Conservation (phyloP, 2,329 filamentous ascomycete genomes). For the Hirsutella thompsonii region DNA sequence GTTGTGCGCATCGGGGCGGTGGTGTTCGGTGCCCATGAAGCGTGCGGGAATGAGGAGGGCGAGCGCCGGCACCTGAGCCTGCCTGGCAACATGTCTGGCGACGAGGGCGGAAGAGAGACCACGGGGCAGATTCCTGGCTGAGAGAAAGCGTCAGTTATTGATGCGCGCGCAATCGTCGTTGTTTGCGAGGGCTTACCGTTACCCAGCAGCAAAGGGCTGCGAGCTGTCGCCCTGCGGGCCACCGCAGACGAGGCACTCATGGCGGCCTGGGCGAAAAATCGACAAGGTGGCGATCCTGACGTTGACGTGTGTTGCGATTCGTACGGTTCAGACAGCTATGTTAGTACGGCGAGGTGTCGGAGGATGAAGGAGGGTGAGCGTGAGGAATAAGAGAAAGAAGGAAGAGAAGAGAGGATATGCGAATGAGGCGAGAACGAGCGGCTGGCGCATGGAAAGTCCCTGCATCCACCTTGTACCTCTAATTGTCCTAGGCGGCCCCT, state of each 20-base stretch:
- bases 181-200: neutral
- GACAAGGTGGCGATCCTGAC: neutral
- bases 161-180: too few relatives aligned
- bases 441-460: neutral
- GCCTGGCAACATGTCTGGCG: conserved; percentile 30
- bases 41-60: conserved; percentile 45
- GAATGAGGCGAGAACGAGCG: neutral
- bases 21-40: conserved; percentile 45
- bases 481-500: neutral
- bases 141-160: conserved; percentile 7
- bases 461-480: neutral
- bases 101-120: conserved; percentile 33
- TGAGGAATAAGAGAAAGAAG: neutral
- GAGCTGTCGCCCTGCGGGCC: conserved; percentile 39
- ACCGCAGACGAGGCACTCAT: conserved; percentile 46
- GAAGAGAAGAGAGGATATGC: neutral
- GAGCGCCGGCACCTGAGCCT: conserved; percentile 35
- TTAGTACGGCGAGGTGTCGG: neutral
- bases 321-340: neutral
- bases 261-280: conserved; percentile 4
- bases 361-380: neutral
- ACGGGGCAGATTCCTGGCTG: conserved; percentile 34
- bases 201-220: conserved; percentile 38
- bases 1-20: conserved; percentile 34
- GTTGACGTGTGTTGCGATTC: neutral